Conservation (phyloP, 2,329 filamentous ascomycete genomes). For the Sclerotinia nivalis region DNA sequence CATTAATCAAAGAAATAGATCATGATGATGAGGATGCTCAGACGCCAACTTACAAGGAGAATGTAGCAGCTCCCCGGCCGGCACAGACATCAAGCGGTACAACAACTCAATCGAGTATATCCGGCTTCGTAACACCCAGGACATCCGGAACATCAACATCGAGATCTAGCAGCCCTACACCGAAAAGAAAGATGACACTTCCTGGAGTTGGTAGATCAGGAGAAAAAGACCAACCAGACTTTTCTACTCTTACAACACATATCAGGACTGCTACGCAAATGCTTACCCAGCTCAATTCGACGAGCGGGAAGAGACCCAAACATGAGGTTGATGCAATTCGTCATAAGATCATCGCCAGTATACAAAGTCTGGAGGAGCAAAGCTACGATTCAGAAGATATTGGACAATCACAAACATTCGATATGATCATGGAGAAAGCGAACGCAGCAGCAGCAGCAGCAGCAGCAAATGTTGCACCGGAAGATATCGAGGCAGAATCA, state of each 20-base stretch:
- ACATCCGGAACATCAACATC: constrained; percentile 69
- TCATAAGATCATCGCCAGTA: constrained; percentile 84
- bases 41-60: constrained; percentile 36
- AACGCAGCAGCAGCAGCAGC: constrained; percentile 55
- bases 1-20: constrained; percentile 61
- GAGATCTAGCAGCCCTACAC: constrained; percentile 66
- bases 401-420: constrained; percentile 70
- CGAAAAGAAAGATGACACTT: constrained; percentile 61
- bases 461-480: constrained; percentile 47
- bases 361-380: constrained; percentile 85
- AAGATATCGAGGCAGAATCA: constrained; percentile 58
- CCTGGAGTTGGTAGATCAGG: constrained; percentile 53
- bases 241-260: constrained; percentile 79
- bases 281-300: constrained; percentile 79
- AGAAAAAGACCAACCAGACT: constrained; percentile 71
- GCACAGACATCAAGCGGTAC: constrained; percentile 63
- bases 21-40: constrained; percentile 44
- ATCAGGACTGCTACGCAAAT: constrained; percentile 88
- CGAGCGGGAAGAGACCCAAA: constrained; percentile 75
- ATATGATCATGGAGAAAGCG: constrained; percentile 76
- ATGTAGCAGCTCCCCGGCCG: constrained; percentile 40
- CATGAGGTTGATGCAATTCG: constrained; percentile 81
- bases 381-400: constrained; percentile 75
- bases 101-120: constrained; percentile 59
- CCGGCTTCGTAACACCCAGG: constrained; percentile 65